These are phyloP conservation scores for Apiospora hydei DNA, from an alignment of 2,329 filamentous ascomycete species.

Conservation along the genomic window DNA sequence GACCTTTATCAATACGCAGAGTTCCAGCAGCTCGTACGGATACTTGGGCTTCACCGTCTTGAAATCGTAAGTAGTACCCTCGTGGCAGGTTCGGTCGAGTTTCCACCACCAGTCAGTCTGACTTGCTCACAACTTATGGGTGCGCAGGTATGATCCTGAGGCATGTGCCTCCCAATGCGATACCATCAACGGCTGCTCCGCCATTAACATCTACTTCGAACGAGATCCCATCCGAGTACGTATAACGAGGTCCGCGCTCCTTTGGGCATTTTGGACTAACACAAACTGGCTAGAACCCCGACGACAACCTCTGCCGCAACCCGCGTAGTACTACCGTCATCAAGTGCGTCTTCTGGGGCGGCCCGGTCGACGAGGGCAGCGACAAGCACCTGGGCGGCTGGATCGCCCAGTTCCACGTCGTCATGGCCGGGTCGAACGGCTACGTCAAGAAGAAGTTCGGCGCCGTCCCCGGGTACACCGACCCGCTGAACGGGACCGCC, in stretches of 20 bases:
- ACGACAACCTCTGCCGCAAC: slow-evolving; percentile 29
- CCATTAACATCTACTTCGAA: slow-evolving; percentile 42
- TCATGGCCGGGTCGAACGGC: slow-evolving; percentile 52
- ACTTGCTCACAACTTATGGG: no score
- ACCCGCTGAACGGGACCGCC: slow-evolving; percentile 33
- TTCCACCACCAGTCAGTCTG: slow-evolving; percentile 21
- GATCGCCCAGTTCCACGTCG: slow-evolving; percentile 40
- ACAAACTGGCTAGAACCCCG: slow-evolving; percentile 25
- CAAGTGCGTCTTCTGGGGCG: slow-evolving; percentile 42
- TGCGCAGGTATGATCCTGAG: slow-evolving; percentile 33
- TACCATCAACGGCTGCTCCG: slow-evolving; percentile 34
- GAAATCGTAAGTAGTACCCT: no score
- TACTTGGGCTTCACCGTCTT: slow-evolving; percentile 38
- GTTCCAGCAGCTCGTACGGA: slow-evolving; percentile 41
- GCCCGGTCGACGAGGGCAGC: slow-evolving; percentile 34
- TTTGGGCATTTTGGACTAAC: neutral
- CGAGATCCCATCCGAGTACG: slow-evolving; percentile 35
- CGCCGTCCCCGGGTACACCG: slow-evolving; percentile 29
- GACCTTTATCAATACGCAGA: slow-evolving; percentile 42
- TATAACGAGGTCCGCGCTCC: neutral
- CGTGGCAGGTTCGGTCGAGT: no score
- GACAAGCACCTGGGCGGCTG: slow-evolving; percentile 35
- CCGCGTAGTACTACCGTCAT: slow-evolving; percentile 37
- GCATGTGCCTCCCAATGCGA: slow-evolving; percentile 36
- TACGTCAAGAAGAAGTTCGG: slow-evolving; percentile 36